Percentiles rank a stretch among this genome's conserved stretches.
Conservation (phyloP, 768 basidiomycete genomes). For the Leucocoprinus birnbaumii region DNA sequence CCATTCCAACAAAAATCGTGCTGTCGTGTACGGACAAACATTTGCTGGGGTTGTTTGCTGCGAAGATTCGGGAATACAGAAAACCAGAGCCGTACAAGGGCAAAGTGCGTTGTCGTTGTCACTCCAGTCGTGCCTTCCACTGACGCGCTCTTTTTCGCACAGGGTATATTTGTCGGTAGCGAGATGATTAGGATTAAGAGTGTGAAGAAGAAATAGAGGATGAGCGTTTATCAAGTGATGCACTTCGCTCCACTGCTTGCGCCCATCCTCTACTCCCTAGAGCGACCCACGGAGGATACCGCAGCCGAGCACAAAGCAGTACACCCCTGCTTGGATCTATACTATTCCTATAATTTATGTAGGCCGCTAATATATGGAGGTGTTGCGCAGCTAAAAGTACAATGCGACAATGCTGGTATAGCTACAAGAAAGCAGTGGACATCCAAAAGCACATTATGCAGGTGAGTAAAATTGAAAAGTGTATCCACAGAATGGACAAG, state of each 20-base stretch:
- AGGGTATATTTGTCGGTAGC: slow-evolving; percentile 94
- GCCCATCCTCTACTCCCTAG: background rate
- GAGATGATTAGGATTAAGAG: slow-evolving; percentile 90
- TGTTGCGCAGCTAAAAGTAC: slow-evolving; percentile 8
- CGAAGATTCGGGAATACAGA: slow-evolving; percentile 77
- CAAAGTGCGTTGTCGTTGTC: slow-evolving; percentile 61
- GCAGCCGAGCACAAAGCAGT: background rate
- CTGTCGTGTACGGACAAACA: slow-evolving; percentile 88
- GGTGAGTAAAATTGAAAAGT: background rate
- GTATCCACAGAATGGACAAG: background rate
- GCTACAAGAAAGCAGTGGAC: slow-evolving; percentile 4
- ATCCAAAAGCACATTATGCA: background rate
- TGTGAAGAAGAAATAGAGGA: slow-evolving; percentile 88
- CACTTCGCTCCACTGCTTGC: background rate
- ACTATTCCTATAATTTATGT: slow-evolving; percentile 1
- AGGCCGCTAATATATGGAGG: slow-evolving; percentile 6
- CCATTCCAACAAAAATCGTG: slow-evolving; percentile 79
- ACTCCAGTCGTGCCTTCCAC: background rate
- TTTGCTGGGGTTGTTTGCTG: slow-evolving; percentile 81
- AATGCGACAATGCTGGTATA: slow-evolving; percentile 10
- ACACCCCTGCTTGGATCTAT: background rate
- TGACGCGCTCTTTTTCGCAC: background rate
- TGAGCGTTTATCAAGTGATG: background rate
- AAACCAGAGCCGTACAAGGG: slow-evolving; percentile 98
- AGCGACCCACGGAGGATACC: background rate